Conservation (phyloP, 2,329 filamentous ascomycete species). For the Byssochlamys sp. region DNA sequence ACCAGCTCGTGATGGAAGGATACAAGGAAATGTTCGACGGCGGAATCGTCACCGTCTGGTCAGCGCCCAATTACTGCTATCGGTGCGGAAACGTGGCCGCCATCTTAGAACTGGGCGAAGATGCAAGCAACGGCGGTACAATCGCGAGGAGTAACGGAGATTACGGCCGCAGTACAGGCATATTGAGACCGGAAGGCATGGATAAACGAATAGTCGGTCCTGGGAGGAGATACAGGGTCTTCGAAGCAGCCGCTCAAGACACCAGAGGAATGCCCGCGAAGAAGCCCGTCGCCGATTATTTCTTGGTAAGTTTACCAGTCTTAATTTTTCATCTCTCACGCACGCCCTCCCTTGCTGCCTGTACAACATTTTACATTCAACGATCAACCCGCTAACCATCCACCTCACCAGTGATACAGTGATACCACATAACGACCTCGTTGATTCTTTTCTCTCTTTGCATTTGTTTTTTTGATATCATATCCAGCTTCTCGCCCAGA, state of each 20-base stretch:
- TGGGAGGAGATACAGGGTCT: slow-evolving; percentile 82
- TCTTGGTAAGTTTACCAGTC: slow-evolving; percentile 46
- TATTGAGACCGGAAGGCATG: slow-evolving; percentile 42
- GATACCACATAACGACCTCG: slow-evolving; percentile 1
- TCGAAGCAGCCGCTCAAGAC: slow-evolving; percentile 93
- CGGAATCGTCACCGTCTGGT: slow-evolving; percentile 97
- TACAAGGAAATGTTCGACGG: slow-evolving; percentile 99
- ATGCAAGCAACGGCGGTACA: slow-evolving; percentile 64
- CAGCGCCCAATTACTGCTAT: slow-evolving; percentile 93
- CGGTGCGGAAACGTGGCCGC: slow-evolving; percentile 91
- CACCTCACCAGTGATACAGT: neutral
- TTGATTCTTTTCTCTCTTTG: neutral
- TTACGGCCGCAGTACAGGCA: slow-evolving; percentile 34
- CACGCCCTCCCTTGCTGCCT: neutral
- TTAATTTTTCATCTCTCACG: neutral
- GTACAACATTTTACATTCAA: neutral
- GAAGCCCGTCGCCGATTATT: slow-evolving; percentile 96
- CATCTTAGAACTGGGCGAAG: slow-evolving; percentile 83
- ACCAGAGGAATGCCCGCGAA: slow-evolving; percentile 96
- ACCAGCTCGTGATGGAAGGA: slow-evolving; percentile 97
- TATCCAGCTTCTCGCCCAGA: neutral
- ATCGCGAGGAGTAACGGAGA: slow-evolving; percentile 53
- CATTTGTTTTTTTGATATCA: neutral
- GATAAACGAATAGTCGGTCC: slow-evolving; percentile 53
- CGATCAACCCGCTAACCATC: neutral